Percentiles rank a stretch among this genome's conserved stretches.
phyloP scores from a whole-genome alignment of 176 grass and related monocot species.

The Aegilops speltoides region DNA sequence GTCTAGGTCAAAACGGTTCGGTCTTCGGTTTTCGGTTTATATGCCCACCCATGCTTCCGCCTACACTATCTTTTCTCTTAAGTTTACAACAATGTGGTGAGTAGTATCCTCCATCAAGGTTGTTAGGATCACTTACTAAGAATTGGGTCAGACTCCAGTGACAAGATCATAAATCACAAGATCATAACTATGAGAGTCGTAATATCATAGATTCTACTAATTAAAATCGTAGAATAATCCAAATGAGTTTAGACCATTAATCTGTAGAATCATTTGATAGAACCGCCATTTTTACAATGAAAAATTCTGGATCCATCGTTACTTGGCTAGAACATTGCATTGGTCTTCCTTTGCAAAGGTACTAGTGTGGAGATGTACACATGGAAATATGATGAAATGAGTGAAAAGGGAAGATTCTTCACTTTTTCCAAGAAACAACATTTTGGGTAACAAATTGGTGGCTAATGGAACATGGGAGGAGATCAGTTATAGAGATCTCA shows the following conservation, averaged over 20 bases:
- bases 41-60: too few relatives aligned
- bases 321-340: neutral
- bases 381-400: neutral
- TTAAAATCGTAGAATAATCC: neutral
- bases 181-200: neutral
- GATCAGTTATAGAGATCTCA: neutral
- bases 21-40: too few relatives aligned
- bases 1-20: too few relatives aligned
- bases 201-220: neutral
- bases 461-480: neutral
- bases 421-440: neutral
- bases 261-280: too few relatives aligned
- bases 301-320: too few relatives aligned
- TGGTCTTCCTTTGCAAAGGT: neutral
- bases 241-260: neutral
- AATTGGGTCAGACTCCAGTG: neutral
- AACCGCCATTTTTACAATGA: neutral
- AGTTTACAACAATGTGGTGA: too few relatives aligned
- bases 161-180: neutral
- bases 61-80: too few relatives aligned
- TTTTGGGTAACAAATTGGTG: neutral
- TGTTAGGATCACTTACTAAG: neutral
- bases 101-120: neutral
- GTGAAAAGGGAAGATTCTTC: neutral
- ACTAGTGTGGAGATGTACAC: neutral